Percentiles rank a stretch among this genome's conserved stretches.
Conservation (phyloP, 2,329 filamentous ascomycete genomes). For the Penicillium sp. region DNA sequence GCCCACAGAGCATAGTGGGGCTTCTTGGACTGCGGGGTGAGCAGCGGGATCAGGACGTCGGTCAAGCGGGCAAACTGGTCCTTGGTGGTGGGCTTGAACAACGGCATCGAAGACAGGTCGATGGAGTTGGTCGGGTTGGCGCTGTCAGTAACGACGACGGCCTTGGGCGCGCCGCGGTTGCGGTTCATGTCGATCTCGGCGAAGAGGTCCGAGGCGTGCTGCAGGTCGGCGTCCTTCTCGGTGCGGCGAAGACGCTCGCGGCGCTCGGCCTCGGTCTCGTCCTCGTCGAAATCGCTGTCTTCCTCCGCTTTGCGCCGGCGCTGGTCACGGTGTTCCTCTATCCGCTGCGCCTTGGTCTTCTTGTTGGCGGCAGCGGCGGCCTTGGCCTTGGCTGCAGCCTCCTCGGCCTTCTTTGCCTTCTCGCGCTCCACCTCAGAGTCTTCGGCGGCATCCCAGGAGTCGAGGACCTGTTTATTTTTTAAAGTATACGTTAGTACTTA, state of each 20-base stretch:
- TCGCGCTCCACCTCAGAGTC: conserved; percentile 96
- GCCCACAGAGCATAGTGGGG: conserved; percentile 87
- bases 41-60: conserved; percentile 74
- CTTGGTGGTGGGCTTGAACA: conserved; percentile 91
- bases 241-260: conserved; percentile 74
- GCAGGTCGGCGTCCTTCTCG: conserved; percentile 86
- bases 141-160: conserved; percentile 65
- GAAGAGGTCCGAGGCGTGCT: conserved; percentile 89
- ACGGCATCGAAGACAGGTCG: conserved; percentile 74
- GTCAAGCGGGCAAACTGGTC: conserved; percentile 79
- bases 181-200: conserved; percentile 72
- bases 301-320: conserved; percentile 61
- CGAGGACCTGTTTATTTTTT: conserved; percentile 67
- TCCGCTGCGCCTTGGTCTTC: conserved; percentile 83
- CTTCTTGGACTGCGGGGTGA: conserved; percentile 77
- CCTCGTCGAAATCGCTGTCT: conserved; percentile 61
- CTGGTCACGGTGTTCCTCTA: conserved; percentile 75
- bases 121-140: conserved; percentile 76
- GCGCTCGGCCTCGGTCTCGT: conserved; percentile 70
- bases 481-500: background rate
- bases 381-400: conserved; percentile 85
- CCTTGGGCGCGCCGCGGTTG: conserved; percentile 64
- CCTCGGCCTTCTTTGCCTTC: conserved; percentile 84
- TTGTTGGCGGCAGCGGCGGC: conserved; percentile 86
- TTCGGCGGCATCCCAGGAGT: conserved; percentile 95